Evolutionary conservation across 495 filamentous ascomycete species (phyloP), one percentile per base, ranked within the genome.

Genomic region (Cercophora sp.): DNA sequence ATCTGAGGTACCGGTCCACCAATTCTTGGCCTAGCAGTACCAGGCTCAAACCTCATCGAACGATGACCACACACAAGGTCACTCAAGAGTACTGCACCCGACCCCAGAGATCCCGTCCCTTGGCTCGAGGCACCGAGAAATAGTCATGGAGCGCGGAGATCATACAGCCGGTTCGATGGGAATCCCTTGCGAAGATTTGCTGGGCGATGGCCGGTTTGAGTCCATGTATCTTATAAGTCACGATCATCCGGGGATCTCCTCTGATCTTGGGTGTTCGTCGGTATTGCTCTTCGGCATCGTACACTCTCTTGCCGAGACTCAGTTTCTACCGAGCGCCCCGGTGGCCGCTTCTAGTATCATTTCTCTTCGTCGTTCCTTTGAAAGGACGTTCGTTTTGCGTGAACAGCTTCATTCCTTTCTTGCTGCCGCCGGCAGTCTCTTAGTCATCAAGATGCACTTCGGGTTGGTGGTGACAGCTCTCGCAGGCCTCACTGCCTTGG

Each of bases 401-500:
- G 51, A 51, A 58, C 55, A 58, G 57, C 55, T 57, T 56, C 58
- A 63, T 52, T 59, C 15, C 22, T 41, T 41, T 19, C 25, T 43
- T n/a, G n/a, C 35, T 40, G 8, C 18, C 26, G n/a, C 15, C 23
- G 24, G 29, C 24, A 31, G 35, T 15, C 35, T 27, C 20, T 36
- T 15, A 25, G 13, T 18, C 34, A n/a, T 44, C 51, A 60, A 36
- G 6, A 71, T 71, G 68, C 48, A 56, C 48, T 61, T 63, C 42
- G 55, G 22, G 16, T 52, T 60, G 26, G 48, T 60, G 35, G 53
- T 63, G 19, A 51, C 60, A 16, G 57, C 64, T 62, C 54, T 69
- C 2, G 40, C 57, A 59, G 61, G 64, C 59, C 43, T 69, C 11
- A 44, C 39, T 22, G 62, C 55, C 8, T 51, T 69, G 35, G 68